These are phyloP conservation scores for Bipolaris zeicola DNA, from an alignment of 2,329 filamentous ascomycete genomes.

Conservation along the genomic window DNA sequence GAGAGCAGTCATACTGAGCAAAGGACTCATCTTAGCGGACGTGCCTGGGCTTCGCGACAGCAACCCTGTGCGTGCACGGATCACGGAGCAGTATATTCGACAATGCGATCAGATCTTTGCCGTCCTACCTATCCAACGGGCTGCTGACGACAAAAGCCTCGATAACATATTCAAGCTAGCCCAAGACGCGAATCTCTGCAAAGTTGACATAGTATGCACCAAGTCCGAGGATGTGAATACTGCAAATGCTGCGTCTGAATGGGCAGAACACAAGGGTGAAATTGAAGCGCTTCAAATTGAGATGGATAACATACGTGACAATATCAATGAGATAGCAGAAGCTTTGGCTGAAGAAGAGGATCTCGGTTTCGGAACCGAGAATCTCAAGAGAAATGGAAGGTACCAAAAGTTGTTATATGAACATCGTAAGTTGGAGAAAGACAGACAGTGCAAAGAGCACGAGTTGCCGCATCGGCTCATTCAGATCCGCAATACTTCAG, in stretches of 20 bases:
- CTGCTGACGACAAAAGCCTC: slow-evolving; percentile 52
- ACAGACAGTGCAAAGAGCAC: no score
- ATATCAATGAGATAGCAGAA: background rate
- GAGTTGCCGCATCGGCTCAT: background rate
- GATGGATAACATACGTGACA: background rate
- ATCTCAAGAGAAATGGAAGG: background rate
- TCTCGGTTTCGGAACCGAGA: background rate
- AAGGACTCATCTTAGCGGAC: slow-evolving; percentile 57
- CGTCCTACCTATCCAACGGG: slow-evolving; percentile 52
- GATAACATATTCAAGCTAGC: slow-evolving; percentile 52
- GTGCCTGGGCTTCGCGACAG: slow-evolving; percentile 57
- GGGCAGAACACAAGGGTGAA: background rate
- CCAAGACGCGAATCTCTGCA: slow-evolving; percentile 45
- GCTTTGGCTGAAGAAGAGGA: no score
- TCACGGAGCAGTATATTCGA: slow-evolving; percentile 55
- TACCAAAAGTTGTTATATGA: no score
- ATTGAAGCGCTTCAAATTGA: background rate
- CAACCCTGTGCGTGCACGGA: slow-evolving; percentile 52
- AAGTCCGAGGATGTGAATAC: slow-evolving; percentile 24
- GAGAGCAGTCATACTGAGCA: slow-evolving; percentile 55
- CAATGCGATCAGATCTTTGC: slow-evolving; percentile 57
- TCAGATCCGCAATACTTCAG: background rate
- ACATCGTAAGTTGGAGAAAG: background rate
- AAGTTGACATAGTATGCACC: slow-evolving; percentile 31
- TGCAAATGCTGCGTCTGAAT: slow-evolving; percentile 10